These are phyloP conservation scores for Rhodotorula sp. DNA, from an alignment of 1,284 basidiomycete species.

Conservation along the genomic window DNA sequence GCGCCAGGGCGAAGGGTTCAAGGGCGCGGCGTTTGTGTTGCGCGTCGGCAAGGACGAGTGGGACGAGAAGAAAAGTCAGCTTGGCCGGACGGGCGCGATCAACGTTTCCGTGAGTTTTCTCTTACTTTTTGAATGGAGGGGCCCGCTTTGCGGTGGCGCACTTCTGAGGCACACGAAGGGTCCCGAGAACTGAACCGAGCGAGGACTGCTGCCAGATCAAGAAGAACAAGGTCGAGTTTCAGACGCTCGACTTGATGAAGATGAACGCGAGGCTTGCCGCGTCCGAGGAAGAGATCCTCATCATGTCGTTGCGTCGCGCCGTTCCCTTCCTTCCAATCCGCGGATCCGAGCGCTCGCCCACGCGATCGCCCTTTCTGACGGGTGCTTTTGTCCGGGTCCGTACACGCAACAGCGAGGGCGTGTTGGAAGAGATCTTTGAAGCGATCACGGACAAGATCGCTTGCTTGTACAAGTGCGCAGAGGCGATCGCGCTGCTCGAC, in stretches of 20 bases:
- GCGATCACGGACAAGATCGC: constrained; percentile 41
- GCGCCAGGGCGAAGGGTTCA: constrained; percentile 12
- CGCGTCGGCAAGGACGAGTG: constrained; percentile 27
- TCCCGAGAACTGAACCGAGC: too few relatives aligned
- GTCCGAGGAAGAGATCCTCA: constrained; percentile 45
- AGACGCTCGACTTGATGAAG: constrained; percentile 45
- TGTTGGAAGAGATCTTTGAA: constrained; percentile 45
- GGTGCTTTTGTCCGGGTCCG: not conserved
- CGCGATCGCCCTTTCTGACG: too few relatives aligned
- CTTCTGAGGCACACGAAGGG: too few relatives aligned
- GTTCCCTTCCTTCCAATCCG: constrained; percentile 2
- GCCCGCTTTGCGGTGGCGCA: too few relatives aligned
- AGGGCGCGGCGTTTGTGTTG: constrained; percentile 36
- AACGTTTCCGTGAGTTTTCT: constrained; percentile 36
- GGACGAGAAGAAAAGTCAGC: constrained; percentile 30
- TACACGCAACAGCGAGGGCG: constrained; percentile 17
- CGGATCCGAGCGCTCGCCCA: not conserved
- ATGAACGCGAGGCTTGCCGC: constrained; percentile 44
- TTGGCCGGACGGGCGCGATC: constrained; percentile 31
- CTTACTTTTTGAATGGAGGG: not conserved
- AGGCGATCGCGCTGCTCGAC: constrained; percentile 71
- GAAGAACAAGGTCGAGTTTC: constrained; percentile 45
- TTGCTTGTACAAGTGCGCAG: constrained; percentile 43
- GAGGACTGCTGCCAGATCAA: constrained; percentile 24
- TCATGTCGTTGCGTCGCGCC: constrained; percentile 23